Conservation (phyloP, 768 basidiomycete genomes). For the Pisolithus orientalis region DNA sequence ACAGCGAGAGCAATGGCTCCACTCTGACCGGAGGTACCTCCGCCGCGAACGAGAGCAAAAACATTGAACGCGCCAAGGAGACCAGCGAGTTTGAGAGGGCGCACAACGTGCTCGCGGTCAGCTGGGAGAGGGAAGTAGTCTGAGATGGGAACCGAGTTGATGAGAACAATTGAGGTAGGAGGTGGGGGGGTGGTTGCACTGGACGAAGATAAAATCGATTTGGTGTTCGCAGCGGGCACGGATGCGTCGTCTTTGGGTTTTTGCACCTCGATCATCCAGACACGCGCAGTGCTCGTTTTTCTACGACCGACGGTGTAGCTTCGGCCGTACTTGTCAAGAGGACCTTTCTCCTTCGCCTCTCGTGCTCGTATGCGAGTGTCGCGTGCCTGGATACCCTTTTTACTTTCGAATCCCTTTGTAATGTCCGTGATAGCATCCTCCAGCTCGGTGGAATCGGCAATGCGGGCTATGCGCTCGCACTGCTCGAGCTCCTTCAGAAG, state of each 20-base stretch:
- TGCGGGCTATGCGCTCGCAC: conserved; percentile 51
- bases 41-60: conserved; percentile 72
- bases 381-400: conserved; percentile 45
- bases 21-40: conserved; percentile 91
- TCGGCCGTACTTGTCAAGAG: conserved; percentile 71
- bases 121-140: conserved; percentile 69
- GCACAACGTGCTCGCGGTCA: conserved; percentile 76
- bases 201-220: conserved; percentile 9
- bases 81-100: conserved; percentile 81
- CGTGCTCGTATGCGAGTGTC: conserved; percentile 21
- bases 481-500: conserved; percentile 64
- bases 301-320: conserved; percentile 82
- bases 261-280: conserved; percentile 80
- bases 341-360: conserved; percentile 41
- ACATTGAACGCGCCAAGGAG: conserved; percentile 80
- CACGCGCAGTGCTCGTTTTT: conserved; percentile 85
- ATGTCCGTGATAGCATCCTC: conserved; percentile 44
- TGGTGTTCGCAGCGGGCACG: background rate
- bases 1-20: conserved; percentile 78
- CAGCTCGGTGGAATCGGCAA: conserved; percentile 54
- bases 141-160: conserved; percentile 80
- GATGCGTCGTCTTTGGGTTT: conserved; percentile 9
- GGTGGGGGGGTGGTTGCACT: conserved; percentile 26
- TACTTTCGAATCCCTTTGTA: conserved; percentile 59
- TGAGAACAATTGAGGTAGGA: conserved; percentile 59